phyloP scores from a whole-genome alignment of 2,329 filamentous ascomycete species.

The Gnomoniopsis smithogilvyi region DNA sequence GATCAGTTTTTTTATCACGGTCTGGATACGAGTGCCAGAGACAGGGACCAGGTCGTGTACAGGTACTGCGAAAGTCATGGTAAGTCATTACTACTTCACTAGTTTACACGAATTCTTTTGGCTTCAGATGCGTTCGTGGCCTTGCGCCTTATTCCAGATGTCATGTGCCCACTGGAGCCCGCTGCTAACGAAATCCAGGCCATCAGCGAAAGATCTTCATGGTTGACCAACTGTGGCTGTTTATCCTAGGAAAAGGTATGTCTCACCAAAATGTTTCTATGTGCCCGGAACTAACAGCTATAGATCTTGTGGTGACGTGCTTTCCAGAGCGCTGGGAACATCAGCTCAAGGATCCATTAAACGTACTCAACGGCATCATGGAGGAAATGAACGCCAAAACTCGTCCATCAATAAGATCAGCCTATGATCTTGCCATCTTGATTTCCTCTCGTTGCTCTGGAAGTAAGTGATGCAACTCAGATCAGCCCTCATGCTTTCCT shows the following conservation, averaged over 20 bases:
- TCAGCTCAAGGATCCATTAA: constrained; percentile 58
- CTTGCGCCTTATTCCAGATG: too few species aligned
- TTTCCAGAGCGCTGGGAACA: constrained; percentile 59
- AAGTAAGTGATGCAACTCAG: constrained; percentile 17
- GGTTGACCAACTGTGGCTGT: constrained; percentile 69
- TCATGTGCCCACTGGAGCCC: background rate
- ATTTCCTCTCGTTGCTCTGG: constrained; percentile 60
- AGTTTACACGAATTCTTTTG: background rate
- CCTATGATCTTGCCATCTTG: constrained; percentile 60
- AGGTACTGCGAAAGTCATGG: constrained; percentile 44
- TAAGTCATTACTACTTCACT: constrained; percentile 4
- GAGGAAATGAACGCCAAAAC: constrained; percentile 65
- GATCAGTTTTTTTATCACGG: constrained; percentile 67
- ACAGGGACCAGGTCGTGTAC: constrained; percentile 63
- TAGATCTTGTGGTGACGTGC: constrained; percentile 57
- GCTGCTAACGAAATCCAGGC: background rate
- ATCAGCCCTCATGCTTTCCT: too few species aligned
- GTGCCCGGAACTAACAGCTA: background rate
- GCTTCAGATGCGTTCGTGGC: too few species aligned
- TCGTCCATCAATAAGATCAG: constrained; percentile 53
- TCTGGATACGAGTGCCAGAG: constrained; percentile 56
- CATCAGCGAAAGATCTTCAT: constrained; percentile 59
- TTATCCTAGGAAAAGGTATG: constrained; percentile 47
- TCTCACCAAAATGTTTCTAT: background rate
- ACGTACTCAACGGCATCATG: constrained; percentile 61